Conservation (phyloP, 306 rosid species). For the Ochetophila trinervis region DNA sequence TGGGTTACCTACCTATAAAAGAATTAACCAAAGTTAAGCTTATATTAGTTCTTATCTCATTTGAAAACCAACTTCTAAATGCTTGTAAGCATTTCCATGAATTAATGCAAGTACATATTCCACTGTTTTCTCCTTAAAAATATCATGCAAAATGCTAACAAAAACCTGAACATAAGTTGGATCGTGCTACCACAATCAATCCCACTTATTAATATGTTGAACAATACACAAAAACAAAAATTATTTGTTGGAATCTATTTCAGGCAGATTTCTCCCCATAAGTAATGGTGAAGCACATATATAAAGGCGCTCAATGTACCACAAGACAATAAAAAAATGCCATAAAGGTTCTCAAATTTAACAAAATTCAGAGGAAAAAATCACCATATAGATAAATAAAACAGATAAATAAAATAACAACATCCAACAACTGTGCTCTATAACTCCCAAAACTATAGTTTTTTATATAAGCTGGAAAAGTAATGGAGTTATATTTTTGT, state of each 20-base stretch:
- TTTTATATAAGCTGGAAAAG: background rate
- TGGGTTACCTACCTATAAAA: slow-evolving; percentile 75
- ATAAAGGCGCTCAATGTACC: background rate
- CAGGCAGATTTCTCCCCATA: background rate
- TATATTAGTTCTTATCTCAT: background rate
- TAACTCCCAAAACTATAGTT: slow-evolving; percentile 30
- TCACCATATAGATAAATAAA: background rate
- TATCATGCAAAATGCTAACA: slow-evolving; percentile 74
- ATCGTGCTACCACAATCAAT: slow-evolving; percentile 66
- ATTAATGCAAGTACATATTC: slow-evolving; percentile 86
- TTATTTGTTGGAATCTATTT: slow-evolving; percentile 1
- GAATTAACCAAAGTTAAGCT: slow-evolving; percentile 21
- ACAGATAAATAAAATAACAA: slow-evolving; percentile 38
- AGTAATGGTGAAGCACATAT: background rate
- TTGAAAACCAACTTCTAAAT: slow-evolving; percentile 15
- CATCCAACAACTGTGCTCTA: slow-evolving; percentile 86
- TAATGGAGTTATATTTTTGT: background rate
- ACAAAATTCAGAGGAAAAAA: slow-evolving; percentile 3
- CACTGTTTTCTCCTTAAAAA: slow-evolving; percentile 87
- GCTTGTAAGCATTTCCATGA: slow-evolving; percentile 92
- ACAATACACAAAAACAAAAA: slow-evolving; percentile 9
- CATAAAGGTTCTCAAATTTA: slow-evolving; percentile 1
- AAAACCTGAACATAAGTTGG: slow-evolving; percentile 83
- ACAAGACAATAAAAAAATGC: background rate
- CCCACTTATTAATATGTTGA: slow-evolving; percentile 19